Evolutionary conservation across 768 basidiomycete species (phyloP).

Genomic region (Russula virescens): DNA sequence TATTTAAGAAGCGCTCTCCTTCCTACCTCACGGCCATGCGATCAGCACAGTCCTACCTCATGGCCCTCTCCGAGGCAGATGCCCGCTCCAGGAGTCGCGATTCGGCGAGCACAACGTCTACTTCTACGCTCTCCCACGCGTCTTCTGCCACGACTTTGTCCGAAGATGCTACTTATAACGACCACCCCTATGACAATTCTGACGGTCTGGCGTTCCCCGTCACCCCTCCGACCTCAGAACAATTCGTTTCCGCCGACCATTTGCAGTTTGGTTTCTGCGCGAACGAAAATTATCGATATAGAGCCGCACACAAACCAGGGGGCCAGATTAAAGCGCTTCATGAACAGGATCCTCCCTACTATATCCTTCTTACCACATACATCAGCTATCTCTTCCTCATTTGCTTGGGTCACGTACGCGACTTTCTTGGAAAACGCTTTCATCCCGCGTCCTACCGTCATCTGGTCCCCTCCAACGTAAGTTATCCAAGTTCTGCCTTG

Average conservation of each 20-base stretch:
- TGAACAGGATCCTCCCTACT: constrained; percentile 87
- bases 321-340: constrained; percentile 46
- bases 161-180: constrained; percentile 59
- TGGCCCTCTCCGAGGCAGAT: constrained; percentile 59
- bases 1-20: constrained; percentile 44
- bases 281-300: constrained; percentile 66
- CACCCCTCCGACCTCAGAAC: constrained; percentile 73
- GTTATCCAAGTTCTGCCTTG: constrained; percentile 30
- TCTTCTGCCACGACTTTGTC: constrained; percentile 66
- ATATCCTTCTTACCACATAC: constrained; percentile 87
- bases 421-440: constrained; percentile 90
- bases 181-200: constrained; percentile 38
- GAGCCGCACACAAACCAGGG: constrained; percentile 53
- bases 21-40: constrained; percentile 37
- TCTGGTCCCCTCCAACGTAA: constrained; percentile 76
- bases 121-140: constrained; percentile 68
- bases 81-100: constrained; percentile 52
- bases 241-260: constrained; percentile 73
- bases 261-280: constrained; percentile 91
- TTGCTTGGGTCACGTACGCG: constrained; percentile 84
- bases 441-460: constrained; percentile 65
- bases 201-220: constrained; percentile 57
- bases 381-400: constrained; percentile 92
- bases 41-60: constrained; percentile 54
- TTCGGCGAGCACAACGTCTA: constrained; percentile 46